Base-by-base conservation (phyloP, 108 stramenopile genomes). In the Skeletonema menzelii region DNA sequence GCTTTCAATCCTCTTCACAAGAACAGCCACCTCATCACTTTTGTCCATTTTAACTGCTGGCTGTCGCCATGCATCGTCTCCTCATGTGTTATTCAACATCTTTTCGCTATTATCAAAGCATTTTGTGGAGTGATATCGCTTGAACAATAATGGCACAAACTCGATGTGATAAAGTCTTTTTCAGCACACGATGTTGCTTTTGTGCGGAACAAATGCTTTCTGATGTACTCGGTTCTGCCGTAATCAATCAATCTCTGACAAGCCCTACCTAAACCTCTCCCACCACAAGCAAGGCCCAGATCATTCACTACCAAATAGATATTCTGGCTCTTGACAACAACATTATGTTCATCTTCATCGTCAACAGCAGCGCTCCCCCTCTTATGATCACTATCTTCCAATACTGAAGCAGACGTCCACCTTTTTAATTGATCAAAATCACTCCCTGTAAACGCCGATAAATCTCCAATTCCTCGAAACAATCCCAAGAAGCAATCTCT, bases 181-280 rank as follows among this genome's bases (percentile, higher is more conserved):
- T 19, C 10, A 28, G 24, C 57, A 58, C 20, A 22, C 27, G 57
- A 58, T 58, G 17, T n/a, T 31, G 8, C 19, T 17, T 31, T 37
- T 46, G 46, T 5, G 7, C 22, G 12, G 64, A 88, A 87, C 26
- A 92, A 40, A 11, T 63, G 56, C 22, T 82, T 61, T 44, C 64
- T 67, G 61, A 95, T 81, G 67, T 91, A 95, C 13, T 88, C 70
- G 30, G 65, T 63, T 61, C 94, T 69, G 34, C 91, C 94, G 67
- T 82, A 82, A 61, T 95, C 94, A 47, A 95, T 86, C 17, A 95
- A 62, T 26, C 94, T 63, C 56, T 95, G 94, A 61, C 94, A 95
- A 34, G 94, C 94, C 32, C 94, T 65, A 10, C 94, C 91, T 13
- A 95, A 70, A 26, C 94, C 91, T 71, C 80, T 73, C 17, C 80